A percentile compares a stretch with the other conserved stretches of the same genome.
Conservation (phyloP, 2,329 filamentous ascomycete genomes). For the Pseudodiploospora longispora region DNA sequence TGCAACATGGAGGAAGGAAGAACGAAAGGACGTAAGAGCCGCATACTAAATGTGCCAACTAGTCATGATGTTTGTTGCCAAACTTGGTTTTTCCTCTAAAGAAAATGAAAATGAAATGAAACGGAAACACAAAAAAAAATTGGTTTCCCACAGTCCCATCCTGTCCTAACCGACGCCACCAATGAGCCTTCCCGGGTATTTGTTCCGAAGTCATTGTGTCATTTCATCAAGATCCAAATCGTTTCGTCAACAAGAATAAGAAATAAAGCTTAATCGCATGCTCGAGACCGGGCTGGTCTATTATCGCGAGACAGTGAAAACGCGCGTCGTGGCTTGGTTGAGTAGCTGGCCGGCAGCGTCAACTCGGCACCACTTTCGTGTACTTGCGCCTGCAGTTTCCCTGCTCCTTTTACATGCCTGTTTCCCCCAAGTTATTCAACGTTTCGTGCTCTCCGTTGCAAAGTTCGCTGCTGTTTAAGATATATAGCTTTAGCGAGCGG, state of each 20-base stretch:
- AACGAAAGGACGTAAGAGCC: conserved; percentile 1
- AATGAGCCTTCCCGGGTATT: not conserved
- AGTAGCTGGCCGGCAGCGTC: conserved; percentile 15
- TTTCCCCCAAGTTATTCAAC: too few species aligned
- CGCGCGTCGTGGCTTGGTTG: conserved; percentile 1
- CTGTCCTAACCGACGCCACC: too few species aligned
- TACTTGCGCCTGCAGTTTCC: too few species aligned
- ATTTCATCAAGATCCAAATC: conserved; percentile 1
- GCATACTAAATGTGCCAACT: conserved; percentile 4
- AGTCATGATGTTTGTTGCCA: conserved; percentile 21
- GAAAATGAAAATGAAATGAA: too few species aligned
- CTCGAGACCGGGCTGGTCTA: conserved; percentile 1
- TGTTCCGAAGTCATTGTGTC: not conserved
- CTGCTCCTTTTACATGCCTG: too few species aligned
- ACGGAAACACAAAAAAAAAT: not conserved
- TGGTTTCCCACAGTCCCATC: not conserved
- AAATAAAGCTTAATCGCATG: not conserved
- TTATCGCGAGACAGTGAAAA: not conserved
- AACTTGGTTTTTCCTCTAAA: conserved; percentile 16
- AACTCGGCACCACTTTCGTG: conserved; percentile 4
- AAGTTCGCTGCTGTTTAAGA: too few species aligned
- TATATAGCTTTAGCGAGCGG: too few species aligned
- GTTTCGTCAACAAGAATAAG: conserved; percentile 13
- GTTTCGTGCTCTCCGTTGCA: too few species aligned
- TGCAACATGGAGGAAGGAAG: conserved; percentile 3